phyloP scores from a whole-genome alignment of 805 yeast species.

The Myxozyma melibiosi region DNA sequence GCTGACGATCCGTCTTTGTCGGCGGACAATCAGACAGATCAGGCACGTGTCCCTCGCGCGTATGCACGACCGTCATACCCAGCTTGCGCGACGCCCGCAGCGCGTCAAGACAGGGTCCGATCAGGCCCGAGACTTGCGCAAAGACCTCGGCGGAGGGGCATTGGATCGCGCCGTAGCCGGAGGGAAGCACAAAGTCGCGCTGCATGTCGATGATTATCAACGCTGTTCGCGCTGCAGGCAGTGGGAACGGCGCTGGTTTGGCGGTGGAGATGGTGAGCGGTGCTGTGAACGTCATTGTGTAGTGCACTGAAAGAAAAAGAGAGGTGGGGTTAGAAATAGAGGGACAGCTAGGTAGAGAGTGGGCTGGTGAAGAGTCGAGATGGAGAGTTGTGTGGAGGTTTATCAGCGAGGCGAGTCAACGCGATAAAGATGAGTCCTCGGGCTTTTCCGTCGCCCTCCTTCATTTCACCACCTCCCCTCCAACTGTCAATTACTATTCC shows the following conservation, averaged over 20 bases:
- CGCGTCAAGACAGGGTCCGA: slow-evolving; percentile 34
- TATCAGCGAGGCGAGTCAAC: too few species aligned
- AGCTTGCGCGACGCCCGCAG: slow-evolving; percentile 38
- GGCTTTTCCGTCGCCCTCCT: too few species aligned
- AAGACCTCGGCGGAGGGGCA: slow-evolving; percentile 39
- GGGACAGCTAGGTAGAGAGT: too few species aligned
- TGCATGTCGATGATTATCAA: slow-evolving; percentile 43
- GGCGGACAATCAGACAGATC: slow-evolving; percentile 41
- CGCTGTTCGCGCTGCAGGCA: slow-evolving; percentile 37
- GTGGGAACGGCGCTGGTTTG: slow-evolving; percentile 35
- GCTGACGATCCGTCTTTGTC: slow-evolving; percentile 39
- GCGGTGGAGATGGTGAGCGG: slow-evolving; percentile 27
- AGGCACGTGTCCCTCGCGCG: slow-evolving; percentile 42
- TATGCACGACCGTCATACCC: slow-evolving; percentile 41
- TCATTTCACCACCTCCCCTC: not conserved
- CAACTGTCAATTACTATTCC: too few species aligned
- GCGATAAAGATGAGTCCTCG: too few species aligned
- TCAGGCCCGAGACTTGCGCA: slow-evolving; percentile 36
- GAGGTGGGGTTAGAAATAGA: not conserved
- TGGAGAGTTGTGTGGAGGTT: too few species aligned
- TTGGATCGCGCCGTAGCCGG: slow-evolving; percentile 41
- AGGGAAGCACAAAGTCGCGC: slow-evolving; percentile 40
- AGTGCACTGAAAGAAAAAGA: not conserved
- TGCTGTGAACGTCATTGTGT: slow-evolving; percentile 12
- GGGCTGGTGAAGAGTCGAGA: too few species aligned